phyloP scores from a whole-genome alignment of 1,139 yeast species.

The Geotrichum europaeum region DNA sequence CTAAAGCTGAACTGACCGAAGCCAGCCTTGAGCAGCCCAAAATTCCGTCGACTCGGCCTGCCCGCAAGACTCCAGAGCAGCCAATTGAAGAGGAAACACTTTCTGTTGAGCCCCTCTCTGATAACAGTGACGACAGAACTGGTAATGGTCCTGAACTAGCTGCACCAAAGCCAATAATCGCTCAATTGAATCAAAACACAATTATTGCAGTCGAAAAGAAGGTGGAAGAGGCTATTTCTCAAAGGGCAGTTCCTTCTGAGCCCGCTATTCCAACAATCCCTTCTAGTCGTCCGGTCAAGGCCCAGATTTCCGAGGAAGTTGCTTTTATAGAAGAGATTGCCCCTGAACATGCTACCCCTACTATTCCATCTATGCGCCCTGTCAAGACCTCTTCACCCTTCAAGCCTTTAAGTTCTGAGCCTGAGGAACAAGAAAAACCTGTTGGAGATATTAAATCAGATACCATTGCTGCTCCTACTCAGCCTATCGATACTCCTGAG shows the following conservation, averaged over 20 bases:
- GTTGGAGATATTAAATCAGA: neutral
- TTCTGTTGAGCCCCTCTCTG: neutral
- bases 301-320: neutral
- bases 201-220: neutral
- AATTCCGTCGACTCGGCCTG: neutral
- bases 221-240: neutral
- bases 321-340: neutral
- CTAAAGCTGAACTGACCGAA: neutral
- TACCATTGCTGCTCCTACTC: neutral
- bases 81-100: neutral
- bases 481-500: neutral
- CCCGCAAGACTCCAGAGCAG: neutral
- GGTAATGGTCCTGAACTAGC: neutral
- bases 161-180: neutral
- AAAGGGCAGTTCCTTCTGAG: neutral
- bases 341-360: neutral
- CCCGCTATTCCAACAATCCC: neutral
- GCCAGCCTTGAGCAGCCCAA: neutral
- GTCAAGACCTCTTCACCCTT: neutral
- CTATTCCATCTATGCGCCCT: conserved; percentile 11
- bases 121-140: neutral
- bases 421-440: neutral
- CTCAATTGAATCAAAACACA: neutral
- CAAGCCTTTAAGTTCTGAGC: neutral
- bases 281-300: neutral